A percentile compares a stretch with the other conserved stretches of the same genome.
Evolutionary conservation across 176 grass and related monocot species (phyloP).

Genomic region (Lolium perenne): DNA sequence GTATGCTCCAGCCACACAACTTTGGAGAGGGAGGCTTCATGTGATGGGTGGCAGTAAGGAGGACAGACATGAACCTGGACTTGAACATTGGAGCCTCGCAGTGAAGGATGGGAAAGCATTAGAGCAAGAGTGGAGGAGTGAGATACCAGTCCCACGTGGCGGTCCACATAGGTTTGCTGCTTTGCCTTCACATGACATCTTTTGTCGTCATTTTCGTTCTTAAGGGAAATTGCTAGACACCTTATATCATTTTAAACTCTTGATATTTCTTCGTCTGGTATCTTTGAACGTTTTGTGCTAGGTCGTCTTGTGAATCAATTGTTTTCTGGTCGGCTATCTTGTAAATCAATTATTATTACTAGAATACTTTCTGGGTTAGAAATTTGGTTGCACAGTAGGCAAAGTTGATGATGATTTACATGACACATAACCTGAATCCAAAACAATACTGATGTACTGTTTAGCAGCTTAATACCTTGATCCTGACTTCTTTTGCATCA

Average conservation of each 20-base stretch:
- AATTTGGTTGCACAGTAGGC: slow-evolving; percentile 19
- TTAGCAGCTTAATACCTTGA: slow-evolving; percentile 29
- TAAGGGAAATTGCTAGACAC: slow-evolving; percentile 30
- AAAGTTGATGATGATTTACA: slow-evolving; percentile 19
- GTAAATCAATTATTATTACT: not conserved
- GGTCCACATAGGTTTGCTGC: slow-evolving; percentile 85
- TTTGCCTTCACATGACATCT: slow-evolving; percentile 33
- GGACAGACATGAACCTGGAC: slow-evolving; percentile 85
- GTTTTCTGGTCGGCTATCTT: not conserved
- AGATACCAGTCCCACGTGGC: slow-evolving; percentile 91
- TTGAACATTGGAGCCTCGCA: slow-evolving; percentile 92
- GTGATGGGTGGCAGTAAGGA: slow-evolving; percentile 99
- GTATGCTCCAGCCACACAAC: slow-evolving; percentile 97
- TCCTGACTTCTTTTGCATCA: slow-evolving; percentile 43
- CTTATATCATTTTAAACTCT: not conserved
- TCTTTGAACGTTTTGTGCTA: not conserved
- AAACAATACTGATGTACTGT: not conserved
- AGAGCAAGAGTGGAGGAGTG: slow-evolving; percentile 77
- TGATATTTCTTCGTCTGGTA: not conserved
- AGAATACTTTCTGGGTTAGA: not conserved
- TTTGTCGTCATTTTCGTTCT: slow-evolving; percentile 5
- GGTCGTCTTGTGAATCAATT: not conserved
- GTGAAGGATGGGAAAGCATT: slow-evolving; percentile 93
- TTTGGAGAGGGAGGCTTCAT: slow-evolving; percentile 94
- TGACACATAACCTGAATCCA: slow-evolving; percentile 1